Base-by-base conservation (phyloP, 805 yeast species). In the Yamadazyma endophytica region DNA sequence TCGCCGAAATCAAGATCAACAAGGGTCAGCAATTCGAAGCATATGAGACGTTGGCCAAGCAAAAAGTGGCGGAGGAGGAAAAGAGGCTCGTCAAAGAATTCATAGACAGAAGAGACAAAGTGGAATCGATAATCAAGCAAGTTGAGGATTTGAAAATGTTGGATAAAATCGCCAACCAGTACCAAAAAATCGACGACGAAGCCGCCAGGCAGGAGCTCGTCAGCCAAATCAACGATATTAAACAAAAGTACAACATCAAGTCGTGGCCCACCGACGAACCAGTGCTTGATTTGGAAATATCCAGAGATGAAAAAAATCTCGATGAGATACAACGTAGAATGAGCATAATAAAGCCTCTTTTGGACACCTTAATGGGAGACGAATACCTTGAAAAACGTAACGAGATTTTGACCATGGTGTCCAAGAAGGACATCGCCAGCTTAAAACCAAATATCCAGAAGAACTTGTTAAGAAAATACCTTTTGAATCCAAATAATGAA, bases 11-110 rank as follows among this genome's bases (percentile, higher is more conserved):
- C 54, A 76, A 86, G 61, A 78, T 73, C 54, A 82, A 85, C 50
- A 79, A 83, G 60, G 97, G 97, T 73, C 89, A 88, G 52, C 90
- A 87, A 57, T 86, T 89, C 69, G 90, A 84, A 17, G 64, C 72
- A 41, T 88, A 83, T 62, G 83, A 83, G 54, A 65, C 68, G 24
- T 75, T 80, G 47, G 95, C 95, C 31, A 81, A 79, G 46, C 61
- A 62, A 29, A 69, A 73, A 43, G 90, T 88, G 13, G 58, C 67
- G 1, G 49, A 60, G n/a, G 94, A 87, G 53, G 94, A 86, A 58
- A 57, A 67, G 22, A 49, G 47, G 26, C 78, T 75, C 56, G 67
- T 78, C 22, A 47, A 61, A 31, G 73, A 71, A 27, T 82, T 85
- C 48, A 56, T 77, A 34, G 50, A 60, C 21, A 74, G 73, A 48